Percentiles rank a stretch among this genome's conserved stretches.
Evolutionary conservation across 148 eudicot species (phyloP).

Genomic region (Silene latifolia): DNA sequence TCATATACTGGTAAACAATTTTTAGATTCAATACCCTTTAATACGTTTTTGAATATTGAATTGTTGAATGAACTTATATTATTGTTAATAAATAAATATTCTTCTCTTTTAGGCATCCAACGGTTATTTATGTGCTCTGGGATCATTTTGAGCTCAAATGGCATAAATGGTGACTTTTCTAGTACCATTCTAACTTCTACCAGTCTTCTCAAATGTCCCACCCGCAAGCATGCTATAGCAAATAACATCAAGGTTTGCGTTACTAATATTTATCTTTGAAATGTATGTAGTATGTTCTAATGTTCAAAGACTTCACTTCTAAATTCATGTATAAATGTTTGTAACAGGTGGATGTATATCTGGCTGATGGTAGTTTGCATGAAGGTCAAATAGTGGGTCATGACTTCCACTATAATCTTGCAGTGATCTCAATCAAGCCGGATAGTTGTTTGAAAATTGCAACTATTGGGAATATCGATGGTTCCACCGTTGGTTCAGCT

Average conservation of each 20-base stretch:
- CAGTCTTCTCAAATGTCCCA: conserved; percentile 18
- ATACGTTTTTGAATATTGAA: neutral
- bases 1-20: conserved; percentile 10
- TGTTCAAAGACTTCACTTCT: neutral
- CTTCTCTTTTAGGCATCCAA: neutral
- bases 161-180: conserved; percentile 6
- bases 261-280: neutral
- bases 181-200: conserved; percentile 18
- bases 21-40: no score
- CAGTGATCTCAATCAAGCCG: conserved; percentile 11
- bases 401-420: conserved; percentile 22
- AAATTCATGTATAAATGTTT: neutral
- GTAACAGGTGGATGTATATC: conserved; percentile 13
- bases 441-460: conserved; percentile 3
- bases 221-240: neutral
- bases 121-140: conserved; percentile 21
- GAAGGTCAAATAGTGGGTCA: conserved; percentile 13
- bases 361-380: conserved; percentile 4
- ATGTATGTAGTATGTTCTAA: neutral
- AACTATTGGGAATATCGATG: conserved; percentile 12
- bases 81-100: no score
- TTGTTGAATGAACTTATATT: neutral
- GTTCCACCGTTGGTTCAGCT: neutral
- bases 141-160: conserved; percentile 6
- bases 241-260: conserved; percentile 15